Evolutionary conservation across 441 rosid species (phyloP), one percentile per base, ranked within the genome.

Genomic region (Pelargonium fulgidum): DNA sequence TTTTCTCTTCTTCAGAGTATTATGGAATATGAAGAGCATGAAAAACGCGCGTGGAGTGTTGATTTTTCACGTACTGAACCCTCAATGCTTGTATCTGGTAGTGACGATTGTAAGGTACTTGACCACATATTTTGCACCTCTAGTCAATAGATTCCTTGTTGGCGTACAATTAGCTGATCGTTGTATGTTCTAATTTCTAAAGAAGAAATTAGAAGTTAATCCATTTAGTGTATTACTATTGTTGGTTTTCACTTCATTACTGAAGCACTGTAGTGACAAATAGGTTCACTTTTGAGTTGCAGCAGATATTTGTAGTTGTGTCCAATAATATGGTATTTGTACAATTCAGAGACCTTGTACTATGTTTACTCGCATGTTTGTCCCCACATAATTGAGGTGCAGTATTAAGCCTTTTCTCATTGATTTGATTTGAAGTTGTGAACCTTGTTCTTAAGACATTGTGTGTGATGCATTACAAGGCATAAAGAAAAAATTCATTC

Each of bases 11-110:
- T 61, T 29, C 69, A 76, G 75, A 71, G 79, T 85, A 85, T 95
- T 71, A 89, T 92, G 99, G 96, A 92, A 83, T 95, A 92, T 73
- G 99, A 95, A 81, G 99, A 95, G 81, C 99, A 95, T 78, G 97
- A 92, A 75, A 95, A 92, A 74, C 97, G 98, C 54, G 99, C 98
- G 64, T 95, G 99, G 99, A 92, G 98, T 81, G 99, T 95, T 77
- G 99, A 95, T 77, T 95, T 92, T 82, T 95, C 97, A 59, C 80
- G 83, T 68, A 88, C 92, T 6, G 99, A 95, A 68, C 97, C 98
- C n/a, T 85, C 98, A 3, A 88, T 90, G 97, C 99, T 95, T 67
- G 96, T 95, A 44, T 90, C 97, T 83, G 97, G 97, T 54, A 89
- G 97, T 59, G 97, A 91, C 72, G 97, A 91, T 74, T 87, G 92